Evolutionary conservation across 805 yeast species (phyloP), one percentile per base, ranked within the genome.

Genomic region (Ogataea haglerorum): DNA sequence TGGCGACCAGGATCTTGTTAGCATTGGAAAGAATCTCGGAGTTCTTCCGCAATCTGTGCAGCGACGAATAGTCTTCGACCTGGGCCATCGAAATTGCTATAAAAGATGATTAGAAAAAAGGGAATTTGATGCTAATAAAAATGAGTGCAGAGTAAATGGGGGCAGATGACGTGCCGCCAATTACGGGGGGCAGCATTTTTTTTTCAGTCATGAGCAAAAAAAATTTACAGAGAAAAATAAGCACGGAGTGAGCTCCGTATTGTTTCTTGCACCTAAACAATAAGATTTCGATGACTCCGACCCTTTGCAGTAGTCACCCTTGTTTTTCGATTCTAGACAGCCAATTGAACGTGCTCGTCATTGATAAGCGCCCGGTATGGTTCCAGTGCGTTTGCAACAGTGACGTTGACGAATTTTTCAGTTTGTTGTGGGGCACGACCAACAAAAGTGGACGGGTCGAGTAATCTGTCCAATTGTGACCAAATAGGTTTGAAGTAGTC

Each of bases 341-440:
- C 79, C 61, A 93, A 76, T 54, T 85, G 78, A 42, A 86, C 93
- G 54, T 75, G 78, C 56, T 82, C 87, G 34, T 73, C 64, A 53
- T 79, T 75, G 56, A 93, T 71, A 52, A 67, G 61, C 35, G 75
- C 57, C 58, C 75, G 62, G 68, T 74, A 84, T 37, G 87, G 86
- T 48, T 69, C 74, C 51, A 93, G 73, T 28, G 97, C 98, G 53
- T 80, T 69, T 39, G 81, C 83, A 42, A 93, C 98, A 45, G 91
- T 95, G 42, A 75, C 77, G 43, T 78, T 76, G 52, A 93, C 82
- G 60, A 93, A 93, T 68, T 90, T 91, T 64, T 85, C 96, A 42
- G 95, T 88, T 72, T 93, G 99, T 68, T 90, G 85, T 31, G 98
- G 98, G 41, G 99, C 99, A 67, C 99, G 86, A 56, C 99, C 99